Evolutionary conservation across 805 yeast genomes (phyloP), one percentile per base, ranked within the genome.

Genomic region (Metahyphopichia silvanorum): DNA sequence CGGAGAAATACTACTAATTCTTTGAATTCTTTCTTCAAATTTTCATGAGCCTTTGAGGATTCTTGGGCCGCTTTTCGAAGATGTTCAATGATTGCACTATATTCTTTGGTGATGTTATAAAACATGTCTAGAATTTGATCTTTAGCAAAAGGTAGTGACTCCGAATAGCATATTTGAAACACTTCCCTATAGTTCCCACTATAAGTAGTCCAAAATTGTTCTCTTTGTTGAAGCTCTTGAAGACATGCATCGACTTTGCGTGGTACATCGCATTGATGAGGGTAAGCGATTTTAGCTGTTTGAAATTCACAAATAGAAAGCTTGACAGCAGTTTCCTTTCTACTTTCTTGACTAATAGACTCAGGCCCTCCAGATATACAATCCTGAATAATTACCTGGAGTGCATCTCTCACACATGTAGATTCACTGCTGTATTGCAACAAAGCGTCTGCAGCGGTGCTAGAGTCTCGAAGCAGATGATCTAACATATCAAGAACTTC

Each of bases 161-260:
- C 70, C 35, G 74, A 77, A 39, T 57, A 55, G 44, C 88, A 82
- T 0, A 79, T 57, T 2, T 66, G 62, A 2, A 74, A 62, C 3
- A 81, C 57, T 20, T 72, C 67, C 28, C 78, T 66, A 49, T 74
- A 80, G 45, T 80, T 74, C 0, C 86, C 86, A 40, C 79, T 79
- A 47, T 72, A 82, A 0, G 82, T 77, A 0, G 88, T 80, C 91
- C 91, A 82, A 71, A 81, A 76, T 43, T 80, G 83, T 0, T 77
- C 63, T 3, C 63, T 55, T 15, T 44, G 44, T 34, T 74, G 74
- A 24, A 76, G 39, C 2, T 59, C 53, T 3, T 41, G 31, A 19
- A 76, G 56, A 38, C 82, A 77, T 1, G 36, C 40, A 14, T 52
- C 51, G 28, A 53, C 42, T 21, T 54, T 47, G 3, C 27, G 29